Conservation (phyloP, 1,139 yeast genomes). For the Candida dubliniensis region DNA sequence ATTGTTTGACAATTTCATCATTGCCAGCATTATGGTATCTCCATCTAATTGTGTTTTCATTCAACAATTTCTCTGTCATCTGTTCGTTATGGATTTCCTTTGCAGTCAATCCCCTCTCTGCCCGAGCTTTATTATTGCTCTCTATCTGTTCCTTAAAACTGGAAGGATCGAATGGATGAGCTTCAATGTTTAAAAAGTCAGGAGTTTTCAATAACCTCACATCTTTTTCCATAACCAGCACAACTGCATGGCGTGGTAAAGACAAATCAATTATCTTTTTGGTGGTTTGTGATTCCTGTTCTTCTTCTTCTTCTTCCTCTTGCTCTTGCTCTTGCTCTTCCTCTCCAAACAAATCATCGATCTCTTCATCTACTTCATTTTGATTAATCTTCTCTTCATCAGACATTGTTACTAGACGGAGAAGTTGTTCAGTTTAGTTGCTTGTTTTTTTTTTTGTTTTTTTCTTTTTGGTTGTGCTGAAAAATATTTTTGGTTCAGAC, state of each 20-base stretch:
- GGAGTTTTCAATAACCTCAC: slow-evolving; percentile 72
- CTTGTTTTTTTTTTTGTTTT: neutral
- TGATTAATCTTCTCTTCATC: slow-evolving; percentile 11
- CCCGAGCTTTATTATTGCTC: slow-evolving; percentile 47
- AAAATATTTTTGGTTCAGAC: too few relatives aligned
- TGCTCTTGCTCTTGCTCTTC: slow-evolving; percentile 26
- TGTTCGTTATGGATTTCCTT: slow-evolving; percentile 45
- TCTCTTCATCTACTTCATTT: slow-evolving; percentile 25
- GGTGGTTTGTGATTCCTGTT: slow-evolving; percentile 29
- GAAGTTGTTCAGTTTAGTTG: neutral
- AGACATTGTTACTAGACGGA: slow-evolving; percentile 9
- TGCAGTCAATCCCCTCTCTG: slow-evolving; percentile 28
- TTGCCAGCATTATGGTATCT: slow-evolving; percentile 72
- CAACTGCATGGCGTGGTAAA: slow-evolving; percentile 71
- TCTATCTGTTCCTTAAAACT: slow-evolving; percentile 59
- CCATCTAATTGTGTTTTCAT: slow-evolving; percentile 91
- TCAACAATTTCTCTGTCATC: slow-evolving; percentile 53
- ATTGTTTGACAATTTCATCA: slow-evolving; percentile 70
- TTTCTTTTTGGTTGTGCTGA: neutral
- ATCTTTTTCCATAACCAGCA: slow-evolving; percentile 41
- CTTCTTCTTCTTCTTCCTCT: slow-evolving; percentile 15
- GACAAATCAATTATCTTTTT: slow-evolving; percentile 59
- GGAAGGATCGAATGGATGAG: slow-evolving; percentile 83
- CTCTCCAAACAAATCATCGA: slow-evolving; percentile 53
- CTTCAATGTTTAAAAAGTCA: slow-evolving; percentile 76